These are phyloP conservation scores for Magnolia officinalis DNA, from an alignment of 164 flowering plant species.

Conservation along the genomic window DNA sequence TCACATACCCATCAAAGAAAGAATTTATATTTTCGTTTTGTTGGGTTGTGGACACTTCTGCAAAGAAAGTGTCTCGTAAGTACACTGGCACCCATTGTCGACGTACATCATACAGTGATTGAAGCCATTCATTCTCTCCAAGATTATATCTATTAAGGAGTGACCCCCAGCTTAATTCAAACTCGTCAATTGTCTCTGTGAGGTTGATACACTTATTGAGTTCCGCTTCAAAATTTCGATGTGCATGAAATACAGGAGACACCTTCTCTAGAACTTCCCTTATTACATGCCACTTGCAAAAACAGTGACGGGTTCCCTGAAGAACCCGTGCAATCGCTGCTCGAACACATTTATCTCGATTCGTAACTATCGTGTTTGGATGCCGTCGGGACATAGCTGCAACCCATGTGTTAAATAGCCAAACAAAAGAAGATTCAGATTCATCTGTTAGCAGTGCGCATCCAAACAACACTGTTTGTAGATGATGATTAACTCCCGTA, in stretches of 20 bases:
- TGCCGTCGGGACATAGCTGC: conserved; percentile 16
- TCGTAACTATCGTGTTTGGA: conserved; percentile 9
- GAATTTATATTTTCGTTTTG: conserved; percentile 11
- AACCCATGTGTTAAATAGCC: conserved; percentile 18
- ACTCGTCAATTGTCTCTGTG: conserved; percentile 6
- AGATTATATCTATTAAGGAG: conserved; percentile 8
- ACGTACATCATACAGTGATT: conserved; percentile 8
- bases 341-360: conserved; percentile 7
- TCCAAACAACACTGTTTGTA: conserved; percentile 13
- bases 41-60: background rate
- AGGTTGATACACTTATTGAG: conserved; percentile 6
- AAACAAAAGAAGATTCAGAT: conserved; percentile 10
- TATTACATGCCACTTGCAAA: conserved; percentile 9
- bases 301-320: conserved; percentile 12
- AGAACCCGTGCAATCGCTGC: conserved; percentile 15
- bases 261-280: conserved; percentile 5
- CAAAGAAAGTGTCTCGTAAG: conserved; percentile 14
- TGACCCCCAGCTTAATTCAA: conserved; percentile 11
- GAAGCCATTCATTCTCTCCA: conserved; percentile 9
- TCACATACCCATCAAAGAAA: conserved; percentile 10
- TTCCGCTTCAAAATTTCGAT: conserved; percentile 3
- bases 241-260: background rate
- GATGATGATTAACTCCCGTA: conserved; percentile 16
- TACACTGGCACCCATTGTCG: conserved; percentile 15
- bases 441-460: conserved; percentile 15